Evolutionary conservation across 768 basidiomycete species (phyloP).

Genomic region (Amanita subjunquillea): DNA sequence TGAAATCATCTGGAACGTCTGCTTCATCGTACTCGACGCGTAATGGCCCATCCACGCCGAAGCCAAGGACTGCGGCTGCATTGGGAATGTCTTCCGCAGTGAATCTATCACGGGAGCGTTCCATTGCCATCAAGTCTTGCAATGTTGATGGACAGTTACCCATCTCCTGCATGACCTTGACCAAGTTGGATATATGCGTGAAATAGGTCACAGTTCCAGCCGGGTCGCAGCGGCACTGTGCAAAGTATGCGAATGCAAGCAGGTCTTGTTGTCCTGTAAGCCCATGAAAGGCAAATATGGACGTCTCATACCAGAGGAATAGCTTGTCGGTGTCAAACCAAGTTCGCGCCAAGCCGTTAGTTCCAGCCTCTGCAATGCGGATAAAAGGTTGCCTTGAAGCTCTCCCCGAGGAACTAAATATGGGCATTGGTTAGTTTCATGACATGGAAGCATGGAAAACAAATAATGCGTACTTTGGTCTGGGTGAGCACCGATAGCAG

Average conservation of each 20-base stretch:
- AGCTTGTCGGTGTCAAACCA: slow-evolving; percentile 59
- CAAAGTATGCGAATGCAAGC: slow-evolving; percentile 68
- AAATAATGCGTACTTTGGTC: slow-evolving; percentile 50
- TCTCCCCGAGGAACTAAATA: slow-evolving; percentile 41
- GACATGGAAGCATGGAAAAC: neutral
- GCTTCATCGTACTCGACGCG: slow-evolving; percentile 54
- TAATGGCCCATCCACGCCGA: slow-evolving; percentile 49
- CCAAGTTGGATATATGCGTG: slow-evolving; percentile 41
- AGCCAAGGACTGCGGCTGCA: slow-evolving; percentile 48
- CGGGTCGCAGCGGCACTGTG: slow-evolving; percentile 78
- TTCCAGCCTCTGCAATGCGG: slow-evolving; percentile 25
- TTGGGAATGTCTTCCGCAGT: slow-evolving; percentile 40
- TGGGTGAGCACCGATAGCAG: slow-evolving; percentile 64
- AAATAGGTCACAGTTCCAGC: slow-evolving; percentile 53
- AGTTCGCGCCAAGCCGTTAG: slow-evolving; percentile 32
- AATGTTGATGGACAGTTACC: slow-evolving; percentile 37
- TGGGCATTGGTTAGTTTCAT: slow-evolving; percentile 3
- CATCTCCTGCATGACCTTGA: slow-evolving; percentile 36
- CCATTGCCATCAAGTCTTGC: slow-evolving; percentile 47
- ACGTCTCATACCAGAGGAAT: slow-evolving; percentile 43
- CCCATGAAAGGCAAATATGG: neutral
- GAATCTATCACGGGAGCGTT: slow-evolving; percentile 57
- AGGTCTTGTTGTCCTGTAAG: slow-evolving; percentile 35
- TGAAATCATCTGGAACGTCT: slow-evolving; percentile 59
- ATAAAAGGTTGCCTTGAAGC: slow-evolving; percentile 29